Conservation (phyloP, 2,329 filamentous ascomycete genomes). For the Zasmidium cellare region DNA sequence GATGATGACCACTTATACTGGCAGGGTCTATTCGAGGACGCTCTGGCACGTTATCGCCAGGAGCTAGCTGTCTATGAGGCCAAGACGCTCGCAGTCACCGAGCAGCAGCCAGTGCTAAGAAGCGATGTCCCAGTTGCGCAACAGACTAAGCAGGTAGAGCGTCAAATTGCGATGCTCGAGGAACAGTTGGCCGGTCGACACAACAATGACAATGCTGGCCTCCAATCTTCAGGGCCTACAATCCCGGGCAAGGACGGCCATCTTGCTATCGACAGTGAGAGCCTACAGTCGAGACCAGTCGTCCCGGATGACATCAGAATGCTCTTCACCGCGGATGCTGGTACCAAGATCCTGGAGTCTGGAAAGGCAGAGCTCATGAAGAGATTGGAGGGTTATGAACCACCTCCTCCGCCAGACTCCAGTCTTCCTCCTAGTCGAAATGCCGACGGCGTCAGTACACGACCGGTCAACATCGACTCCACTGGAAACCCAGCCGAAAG, state of each 20-base stretch:
- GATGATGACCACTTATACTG: conserved; percentile 28
- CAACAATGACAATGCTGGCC: conserved; percentile 23
- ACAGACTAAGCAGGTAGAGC: conserved; percentile 25
- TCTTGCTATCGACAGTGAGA: conserved; percentile 24
- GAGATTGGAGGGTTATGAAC: conserved; percentile 48
- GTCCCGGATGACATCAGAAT: conserved; percentile 49
- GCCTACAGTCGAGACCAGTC: conserved; percentile 20
- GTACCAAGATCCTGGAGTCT: conserved; percentile 49
- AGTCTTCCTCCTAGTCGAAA: conserved; percentile 17
- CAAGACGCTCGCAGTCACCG: conserved; percentile 28
- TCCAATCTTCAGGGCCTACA: conserved; percentile 25
- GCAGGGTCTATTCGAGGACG: conserved; percentile 30
- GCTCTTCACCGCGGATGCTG: conserved; percentile 50
- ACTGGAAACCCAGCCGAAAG: conserved; percentile 16
- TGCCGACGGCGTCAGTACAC: conserved; percentile 16
- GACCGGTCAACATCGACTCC: conserved; percentile 7
- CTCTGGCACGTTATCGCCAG: conserved; percentile 28
- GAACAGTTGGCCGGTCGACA: conserved; percentile 31
- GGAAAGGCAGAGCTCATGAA: conserved; percentile 55
- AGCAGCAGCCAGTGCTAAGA: conserved; percentile 25
- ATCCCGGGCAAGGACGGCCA: conserved; percentile 29
- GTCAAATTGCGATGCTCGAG: conserved; percentile 31
- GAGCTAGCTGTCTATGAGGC: conserved; percentile 33
- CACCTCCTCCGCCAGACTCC: conserved; percentile 20
- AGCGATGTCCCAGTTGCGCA: conserved; percentile 21